phyloP scores from a whole-genome alignment of 2,329 filamentous ascomycete genomes.

The Cercospora sp. region DNA sequence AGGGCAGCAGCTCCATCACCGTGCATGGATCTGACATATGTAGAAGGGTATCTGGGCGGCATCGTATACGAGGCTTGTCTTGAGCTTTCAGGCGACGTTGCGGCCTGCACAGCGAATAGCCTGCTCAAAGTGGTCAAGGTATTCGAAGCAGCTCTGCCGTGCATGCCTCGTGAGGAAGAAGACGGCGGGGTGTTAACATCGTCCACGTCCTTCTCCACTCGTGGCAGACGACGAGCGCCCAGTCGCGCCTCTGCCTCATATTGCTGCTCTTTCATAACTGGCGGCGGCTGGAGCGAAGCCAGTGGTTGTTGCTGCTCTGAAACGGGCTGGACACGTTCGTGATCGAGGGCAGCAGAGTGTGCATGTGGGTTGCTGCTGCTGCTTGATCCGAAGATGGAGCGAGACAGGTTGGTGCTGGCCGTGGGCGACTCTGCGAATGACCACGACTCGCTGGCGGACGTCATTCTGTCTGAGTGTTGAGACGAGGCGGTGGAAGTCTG shows the following conservation, averaged over 20 bases:
- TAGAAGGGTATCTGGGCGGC: conserved; percentile 22
- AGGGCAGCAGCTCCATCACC: conserved; percentile 38
- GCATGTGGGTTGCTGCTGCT: conserved; percentile 10
- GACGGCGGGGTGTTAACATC: conserved; percentile 48
- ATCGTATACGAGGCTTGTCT: conserved; percentile 46
- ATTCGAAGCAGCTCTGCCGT: conserved; percentile 40
- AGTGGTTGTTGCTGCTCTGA: conserved; percentile 11
- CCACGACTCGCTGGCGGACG: conserved; percentile 19
- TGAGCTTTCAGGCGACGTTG: conserved; percentile 40
- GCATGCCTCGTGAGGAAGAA: conserved; percentile 24
- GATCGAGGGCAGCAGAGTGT: conserved; percentile 9
- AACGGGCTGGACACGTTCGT: conserved; percentile 7
- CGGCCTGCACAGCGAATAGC: conserved; percentile 46
- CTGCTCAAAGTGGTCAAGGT: conserved; percentile 48
- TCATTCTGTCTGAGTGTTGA: not conserved
- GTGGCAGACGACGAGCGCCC: conserved; percentile 36
- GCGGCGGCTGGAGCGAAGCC: conserved; percentile 13
- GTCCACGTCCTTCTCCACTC: conserved; percentile 51
- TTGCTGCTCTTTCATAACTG: conserved; percentile 20
- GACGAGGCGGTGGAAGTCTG: not conserved
- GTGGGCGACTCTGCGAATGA: conserved; percentile 17
- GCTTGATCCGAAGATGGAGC: conserved; percentile 25
- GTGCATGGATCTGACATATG: conserved; percentile 26
- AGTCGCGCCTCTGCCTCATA: conserved; percentile 17
- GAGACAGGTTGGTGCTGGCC: conserved; percentile 18